Conservation (phyloP, 352 stramenopile species). For the Phytophthora macrochlamydospora region DNA sequence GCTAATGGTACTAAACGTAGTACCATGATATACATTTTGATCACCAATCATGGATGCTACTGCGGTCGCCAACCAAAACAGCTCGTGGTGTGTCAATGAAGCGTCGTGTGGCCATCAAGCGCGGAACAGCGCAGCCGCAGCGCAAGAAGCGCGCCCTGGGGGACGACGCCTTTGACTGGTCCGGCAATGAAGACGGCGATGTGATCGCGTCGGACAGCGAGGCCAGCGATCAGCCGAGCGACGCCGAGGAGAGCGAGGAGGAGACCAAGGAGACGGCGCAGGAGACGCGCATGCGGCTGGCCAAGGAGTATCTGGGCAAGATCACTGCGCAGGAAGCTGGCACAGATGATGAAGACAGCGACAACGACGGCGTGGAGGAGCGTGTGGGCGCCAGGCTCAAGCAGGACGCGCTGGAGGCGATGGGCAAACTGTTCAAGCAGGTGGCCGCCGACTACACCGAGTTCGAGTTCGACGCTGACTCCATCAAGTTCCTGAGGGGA, state of each 20-base stretch:
- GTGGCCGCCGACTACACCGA: conserved; percentile 74
- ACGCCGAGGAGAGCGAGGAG: conserved; percentile 53
- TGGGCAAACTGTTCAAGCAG: conserved; percentile 90
- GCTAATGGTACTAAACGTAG: not conserved
- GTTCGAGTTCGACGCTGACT: conserved; percentile 86
- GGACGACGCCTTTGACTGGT: conserved; percentile 86
- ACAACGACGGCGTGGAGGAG: conserved; percentile 69
- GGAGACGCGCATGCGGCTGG: conserved; percentile 89
- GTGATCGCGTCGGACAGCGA: conserved; percentile 82
- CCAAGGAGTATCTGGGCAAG: conserved; percentile 89
- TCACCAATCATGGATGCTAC: not conserved
- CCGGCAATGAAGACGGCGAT: conserved; percentile 46
- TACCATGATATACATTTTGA: not conserved
- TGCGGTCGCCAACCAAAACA: conserved; percentile 32
- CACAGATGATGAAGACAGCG: conserved; percentile 43
- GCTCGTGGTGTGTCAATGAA: conserved; percentile 26
- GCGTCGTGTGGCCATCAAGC: conserved; percentile 57
- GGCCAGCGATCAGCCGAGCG: conserved; percentile 40
- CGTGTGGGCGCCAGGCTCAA: conserved; percentile 80
- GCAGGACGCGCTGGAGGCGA: conserved; percentile 82
- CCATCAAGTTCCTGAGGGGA: conserved; percentile 78
- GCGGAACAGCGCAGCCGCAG: conserved; percentile 48
- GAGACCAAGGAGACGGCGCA: conserved; percentile 83
- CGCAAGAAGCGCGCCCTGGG: conserved; percentile 72
- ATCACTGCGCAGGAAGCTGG: conserved; percentile 72